Evolutionary conservation across 768 basidiomycete species (phyloP), one percentile per base, ranked within the genome.

Genomic region (Macrolepiota fuliginosa): DNA sequence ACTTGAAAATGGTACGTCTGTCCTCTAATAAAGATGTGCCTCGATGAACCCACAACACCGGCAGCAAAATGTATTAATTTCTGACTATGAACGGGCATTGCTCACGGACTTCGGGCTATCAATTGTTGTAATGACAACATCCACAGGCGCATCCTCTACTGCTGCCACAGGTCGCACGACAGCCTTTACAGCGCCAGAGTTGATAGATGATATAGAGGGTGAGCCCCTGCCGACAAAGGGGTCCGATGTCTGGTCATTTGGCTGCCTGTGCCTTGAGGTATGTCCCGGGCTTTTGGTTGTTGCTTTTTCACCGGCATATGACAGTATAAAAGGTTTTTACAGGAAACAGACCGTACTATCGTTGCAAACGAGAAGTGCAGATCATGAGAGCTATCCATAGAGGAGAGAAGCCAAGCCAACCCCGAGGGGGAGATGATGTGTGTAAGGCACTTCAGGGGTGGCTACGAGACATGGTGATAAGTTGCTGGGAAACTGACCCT

Each of bases 181-280:
- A 22, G 32, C 29, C 49, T 62, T 25, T 25, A 46, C 35, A 24
- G 61, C 61, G 10, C 61, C 61, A 12, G 61, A 62, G 37, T 10
- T 62, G 42, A 15, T 45, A 17, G 15, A 11, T 17, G 15, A 15
- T 6, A 19, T 17, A 7, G 42, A 15, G 7, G 15, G 7, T 39
- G 7, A 6, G 15, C 7, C 37, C 37, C 6, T 7, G 42, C 42
- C 4, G 12, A 45, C 42, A 6, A 45, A 45, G n/a, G 17, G 15
- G n/a, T n/a, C n/a, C n/a, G n/a, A n/a, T n/a, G n/a, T n/a, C n/a
- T n/a, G n/a, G n/a, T n/a, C n/a, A n/a, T 53, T 37, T 4, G 15
- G 52, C 52, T 27, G 27, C 15, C 11, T 53, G 27, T 37, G 27
- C 52, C 17, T 17, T 15, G 52, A 37, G 29, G 52, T 53, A 35